Evolutionary conservation across 108 stramenopile genomes (phyloP), one percentile per base, ranked within the genome.

Genomic region (Schizochytrium sp.): DNA sequence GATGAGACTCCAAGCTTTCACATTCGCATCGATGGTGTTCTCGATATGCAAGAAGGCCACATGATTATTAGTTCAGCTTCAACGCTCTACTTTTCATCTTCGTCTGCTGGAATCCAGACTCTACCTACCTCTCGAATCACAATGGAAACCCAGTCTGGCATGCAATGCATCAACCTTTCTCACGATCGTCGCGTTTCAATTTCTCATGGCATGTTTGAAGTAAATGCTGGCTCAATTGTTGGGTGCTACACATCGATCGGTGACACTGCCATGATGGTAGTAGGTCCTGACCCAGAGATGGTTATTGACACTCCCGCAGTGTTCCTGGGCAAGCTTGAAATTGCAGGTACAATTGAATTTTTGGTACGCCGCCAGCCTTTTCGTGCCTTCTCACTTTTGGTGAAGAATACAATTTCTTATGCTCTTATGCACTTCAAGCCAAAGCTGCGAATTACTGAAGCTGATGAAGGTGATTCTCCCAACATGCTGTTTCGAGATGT

Each of bases 81-180:
- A 44, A 69, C 64, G 64, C 64, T 69, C 28, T 12, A 1, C 19
- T 69, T 69, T 44, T 69, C 64, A 44, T 7, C 64, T 38, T 44
- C 2, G 3, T 69, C 64, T 3, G 19, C 8, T 7, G 64, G 64
- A 38, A 8, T 69, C 5, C 8, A 15, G 5, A 69, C 44, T 38
- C 0, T 28, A 0, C 28, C 64, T 0, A 38, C 19, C 15, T 7
- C 64, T 7, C 64, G 64, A 7, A 7, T 69, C 28, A 5, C 28
- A 44, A 38, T 69, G 64, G 64, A 69, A 44, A 69, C 5, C 42
- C 12, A 12, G 12, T 12, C 64, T 7, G 64, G 64, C 10, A 38
- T 69, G 64, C 64, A 69, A 44, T 69, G 64, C 64, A 38, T 69
- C 3, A 69, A 69, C 64, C 64, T 69, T 44, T 69, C 64, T 38